Evolutionary conservation across 2,329 filamentous ascomycete genomes (phyloP).

Genomic region (Penicillium sp.): DNA sequence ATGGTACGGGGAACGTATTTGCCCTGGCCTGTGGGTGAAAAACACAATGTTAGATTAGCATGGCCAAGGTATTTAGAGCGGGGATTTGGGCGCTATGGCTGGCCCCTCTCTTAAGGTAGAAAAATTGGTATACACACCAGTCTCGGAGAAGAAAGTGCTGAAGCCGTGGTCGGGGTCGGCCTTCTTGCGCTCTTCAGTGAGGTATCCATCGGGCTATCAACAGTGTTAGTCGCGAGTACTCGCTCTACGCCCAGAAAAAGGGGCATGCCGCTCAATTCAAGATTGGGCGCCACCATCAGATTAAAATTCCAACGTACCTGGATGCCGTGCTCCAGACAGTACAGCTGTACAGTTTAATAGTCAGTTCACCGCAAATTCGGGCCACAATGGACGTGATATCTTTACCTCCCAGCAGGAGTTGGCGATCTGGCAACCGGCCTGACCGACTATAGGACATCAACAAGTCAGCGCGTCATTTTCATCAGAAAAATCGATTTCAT

Average conservation of each 20-base stretch:
- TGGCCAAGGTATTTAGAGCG: constrained; percentile 1
- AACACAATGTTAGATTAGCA: constrained; percentile 13
- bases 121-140: constrained; percentile 63
- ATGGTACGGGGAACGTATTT: constrained; percentile 99
- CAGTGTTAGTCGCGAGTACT: constrained; percentile 27
- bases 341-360: constrained; percentile 66
- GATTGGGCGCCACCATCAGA: constrained; percentile 18
- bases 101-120: constrained; percentile 1
- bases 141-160: constrained; percentile 99
- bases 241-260: constrained; percentile 18
- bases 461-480: constrained; percentile 35
- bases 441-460: constrained; percentile 70
- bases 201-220: constrained; percentile 88
- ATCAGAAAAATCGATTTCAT: constrained; percentile 20
- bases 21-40: constrained; percentile 69
- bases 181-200: constrained; percentile 96
- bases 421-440: constrained; percentile 99
- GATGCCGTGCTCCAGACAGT: constrained; percentile 99
- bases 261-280: constrained; percentile 16
- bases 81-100: constrained; percentile 1
- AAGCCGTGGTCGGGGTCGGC: constrained; percentile 93
- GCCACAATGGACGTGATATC: constrained; percentile 30
- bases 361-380: constrained; percentile 29
- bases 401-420: constrained; percentile 99
- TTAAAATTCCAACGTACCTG: constrained; percentile 65